These are phyloP conservation scores for Quercus aquifolioides DNA, from an alignment of 306 rosid species.

Conservation along the genomic window DNA sequence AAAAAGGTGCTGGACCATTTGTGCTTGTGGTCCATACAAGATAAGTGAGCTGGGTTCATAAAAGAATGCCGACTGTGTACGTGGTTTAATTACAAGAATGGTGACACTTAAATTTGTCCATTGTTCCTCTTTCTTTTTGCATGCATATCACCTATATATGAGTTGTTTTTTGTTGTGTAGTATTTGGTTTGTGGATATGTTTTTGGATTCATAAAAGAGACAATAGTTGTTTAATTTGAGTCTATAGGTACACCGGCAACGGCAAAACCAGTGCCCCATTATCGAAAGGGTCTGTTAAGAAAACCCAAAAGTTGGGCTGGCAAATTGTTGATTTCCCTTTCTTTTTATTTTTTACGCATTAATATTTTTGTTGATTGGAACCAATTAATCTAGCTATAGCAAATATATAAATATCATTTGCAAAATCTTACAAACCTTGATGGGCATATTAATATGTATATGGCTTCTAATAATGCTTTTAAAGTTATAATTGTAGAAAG, in stretches of 20 bases:
- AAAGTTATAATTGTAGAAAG: not conserved
- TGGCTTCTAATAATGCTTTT: too few species aligned
- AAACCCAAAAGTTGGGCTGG: not conserved
- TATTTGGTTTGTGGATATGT: conserved; percentile 17
- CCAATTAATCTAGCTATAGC: not conserved
- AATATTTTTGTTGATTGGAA: not conserved
- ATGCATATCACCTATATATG: conserved; percentile 26
- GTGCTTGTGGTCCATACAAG: conserved; percentile 20
- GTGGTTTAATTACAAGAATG: conserved; percentile 19
- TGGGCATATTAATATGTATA: too few species aligned
- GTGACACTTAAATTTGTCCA: conserved; percentile 25
- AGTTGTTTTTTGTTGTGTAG: conserved; percentile 20
- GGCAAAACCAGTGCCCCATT: not conserved
- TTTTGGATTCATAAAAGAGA: conserved; percentile 23
- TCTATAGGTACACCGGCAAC: not conserved
- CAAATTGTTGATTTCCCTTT: not conserved
- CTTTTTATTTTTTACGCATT: not conserved
- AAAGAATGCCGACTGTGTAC: not conserved
- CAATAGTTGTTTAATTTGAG: not conserved
- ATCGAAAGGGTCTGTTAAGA: not conserved
- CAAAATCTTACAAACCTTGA: too few species aligned
- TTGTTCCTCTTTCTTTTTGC: conserved; percentile 12
- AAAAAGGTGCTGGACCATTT: conserved; percentile 16
- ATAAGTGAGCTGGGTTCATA: conserved; percentile 28
- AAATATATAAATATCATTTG: too few species aligned